Evolutionary conservation across 768 basidiomycete species (phyloP).

Genomic region (Suillus cothurnatus): DNA sequence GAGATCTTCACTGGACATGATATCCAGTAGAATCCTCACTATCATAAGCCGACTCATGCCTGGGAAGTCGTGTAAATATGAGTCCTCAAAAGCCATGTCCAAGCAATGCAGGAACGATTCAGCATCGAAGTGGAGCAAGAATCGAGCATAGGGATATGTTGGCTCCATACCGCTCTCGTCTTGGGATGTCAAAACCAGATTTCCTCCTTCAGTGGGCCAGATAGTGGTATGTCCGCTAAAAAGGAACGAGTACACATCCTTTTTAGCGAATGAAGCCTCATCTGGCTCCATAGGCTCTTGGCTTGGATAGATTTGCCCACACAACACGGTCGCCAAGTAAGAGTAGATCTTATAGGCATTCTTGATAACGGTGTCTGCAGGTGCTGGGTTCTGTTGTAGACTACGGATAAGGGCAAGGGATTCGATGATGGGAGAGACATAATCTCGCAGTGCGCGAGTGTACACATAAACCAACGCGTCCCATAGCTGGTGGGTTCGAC

Average conservation of each 20-base stretch:
- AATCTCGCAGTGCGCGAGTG: constrained; percentile 85
- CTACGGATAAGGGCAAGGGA: constrained; percentile 72
- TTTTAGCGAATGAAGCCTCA: constrained; percentile 70
- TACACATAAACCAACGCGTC: constrained; percentile 96
- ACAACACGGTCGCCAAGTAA: constrained; percentile 79
- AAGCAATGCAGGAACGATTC: constrained; percentile 93
- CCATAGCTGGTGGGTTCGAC: constrained; percentile 81
- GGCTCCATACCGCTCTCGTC: constrained; percentile 77
- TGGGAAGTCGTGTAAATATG: constrained; percentile 81
- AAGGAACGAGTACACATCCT: constrained; percentile 76
- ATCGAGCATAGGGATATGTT: constrained; percentile 86
- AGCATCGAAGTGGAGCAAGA: constrained; percentile 85
- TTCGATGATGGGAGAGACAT: constrained; percentile 86
- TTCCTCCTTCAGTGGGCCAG: constrained; percentile 81
- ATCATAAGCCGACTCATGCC: constrained; percentile 77
- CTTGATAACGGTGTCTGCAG: constrained; percentile 59
- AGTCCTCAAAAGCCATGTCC: constrained; percentile 94
- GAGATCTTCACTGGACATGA: constrained; percentile 56
- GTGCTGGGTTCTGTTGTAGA: constrained; percentile 17
- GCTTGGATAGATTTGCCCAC: constrained; percentile 86
- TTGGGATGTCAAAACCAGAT: constrained; percentile 72
- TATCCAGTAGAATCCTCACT: constrained; percentile 82
- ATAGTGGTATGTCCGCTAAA: constrained; percentile 79
- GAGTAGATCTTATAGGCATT: constrained; percentile 93
- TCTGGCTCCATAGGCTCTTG: constrained; percentile 66